These are phyloP conservation scores for Citrus australasica DNA, from an alignment of 345 rosid species.

Conservation along the genomic window DNA sequence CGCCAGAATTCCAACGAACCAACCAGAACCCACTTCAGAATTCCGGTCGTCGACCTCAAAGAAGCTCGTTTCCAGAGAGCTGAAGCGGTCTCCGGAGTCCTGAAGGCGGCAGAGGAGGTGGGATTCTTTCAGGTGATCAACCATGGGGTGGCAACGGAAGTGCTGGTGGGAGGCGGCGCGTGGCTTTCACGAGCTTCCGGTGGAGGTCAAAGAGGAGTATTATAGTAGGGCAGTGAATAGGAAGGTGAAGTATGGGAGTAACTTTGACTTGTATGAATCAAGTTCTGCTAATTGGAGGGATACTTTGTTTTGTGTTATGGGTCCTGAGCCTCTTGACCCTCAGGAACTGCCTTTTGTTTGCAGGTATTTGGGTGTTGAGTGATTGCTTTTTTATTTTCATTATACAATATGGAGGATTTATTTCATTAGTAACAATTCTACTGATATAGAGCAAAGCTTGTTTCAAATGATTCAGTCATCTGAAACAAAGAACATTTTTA, in stretches of 20 bases:
- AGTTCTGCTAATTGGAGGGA: constrained; percentile 25
- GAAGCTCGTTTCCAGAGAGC: neutral
- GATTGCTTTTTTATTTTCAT: neutral
- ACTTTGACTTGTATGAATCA: constrained; percentile 16
- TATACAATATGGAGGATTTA: neutral
- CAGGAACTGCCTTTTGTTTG: constrained; percentile 16
- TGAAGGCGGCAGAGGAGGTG: constrained; percentile 25
- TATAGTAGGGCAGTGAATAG: constrained; percentile 22
- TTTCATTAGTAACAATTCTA: neutral
- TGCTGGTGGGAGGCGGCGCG: constrained; percentile 24
- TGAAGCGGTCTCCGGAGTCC: constrained; percentile 18
- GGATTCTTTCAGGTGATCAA: constrained; percentile 39
- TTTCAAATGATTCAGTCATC: neutral
- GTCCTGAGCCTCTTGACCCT: constrained; percentile 8
- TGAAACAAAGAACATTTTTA: neutral
- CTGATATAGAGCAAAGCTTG: neutral
- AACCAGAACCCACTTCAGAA: neutral
- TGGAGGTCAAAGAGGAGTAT: constrained; percentile 21
- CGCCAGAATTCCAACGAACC: neutral
- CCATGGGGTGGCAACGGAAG: constrained; percentile 17
- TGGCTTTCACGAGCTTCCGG: constrained; percentile 30
- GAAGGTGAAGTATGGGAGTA: constrained; percentile 17
- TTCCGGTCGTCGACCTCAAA: constrained; percentile 20
- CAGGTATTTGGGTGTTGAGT: constrained; percentile 8
- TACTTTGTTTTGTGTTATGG: constrained; percentile 7